Conservation (phyloP, 2,329 filamentous ascomycete species). For the Trichoderma koningiopsis region DNA sequence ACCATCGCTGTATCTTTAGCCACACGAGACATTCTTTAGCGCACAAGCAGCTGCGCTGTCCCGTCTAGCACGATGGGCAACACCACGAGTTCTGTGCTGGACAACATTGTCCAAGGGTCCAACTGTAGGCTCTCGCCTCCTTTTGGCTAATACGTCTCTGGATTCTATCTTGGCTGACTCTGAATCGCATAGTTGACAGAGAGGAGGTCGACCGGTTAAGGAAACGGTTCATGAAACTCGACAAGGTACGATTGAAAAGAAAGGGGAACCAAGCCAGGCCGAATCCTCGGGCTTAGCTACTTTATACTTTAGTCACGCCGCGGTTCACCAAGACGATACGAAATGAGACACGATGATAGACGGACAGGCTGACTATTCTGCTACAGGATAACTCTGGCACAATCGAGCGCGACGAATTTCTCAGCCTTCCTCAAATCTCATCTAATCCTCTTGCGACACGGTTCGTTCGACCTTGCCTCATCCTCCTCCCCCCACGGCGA, state of each 20-base stretch:
- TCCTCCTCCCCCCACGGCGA: background rate
- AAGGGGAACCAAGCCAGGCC: background rate
- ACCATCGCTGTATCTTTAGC: background rate
- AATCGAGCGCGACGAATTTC: constrained; percentile 97
- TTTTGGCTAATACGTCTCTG: background rate
- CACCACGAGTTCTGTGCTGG: constrained; percentile 74
- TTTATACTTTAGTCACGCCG: background rate
- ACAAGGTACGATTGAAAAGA: constrained; percentile 68
- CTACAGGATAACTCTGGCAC: constrained; percentile 91
- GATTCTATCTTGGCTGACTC: background rate
- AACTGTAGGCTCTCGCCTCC: constrained; percentile 68
- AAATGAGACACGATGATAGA: background rate
- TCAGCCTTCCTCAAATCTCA: constrained; percentile 94
- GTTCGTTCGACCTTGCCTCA: constrained; percentile 58
- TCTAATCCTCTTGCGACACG: constrained; percentile 96
- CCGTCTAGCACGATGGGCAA: constrained; percentile 59
- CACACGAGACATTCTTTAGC: background rate
- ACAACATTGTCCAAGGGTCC: constrained; percentile 93
- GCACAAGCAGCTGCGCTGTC: constrained; percentile 8
- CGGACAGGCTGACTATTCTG: background rate
- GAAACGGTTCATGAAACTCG: constrained; percentile 98
- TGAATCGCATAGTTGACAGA: constrained; percentile 71
- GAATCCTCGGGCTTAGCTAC: background rate
- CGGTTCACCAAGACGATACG: background rate
- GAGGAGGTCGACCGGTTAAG: constrained; percentile 94